Evolutionary conservation across 2,329 filamentous ascomycete genomes (phyloP), one percentile per base, ranked within the genome.

Genomic region (Podosphaera fusca): DNA sequence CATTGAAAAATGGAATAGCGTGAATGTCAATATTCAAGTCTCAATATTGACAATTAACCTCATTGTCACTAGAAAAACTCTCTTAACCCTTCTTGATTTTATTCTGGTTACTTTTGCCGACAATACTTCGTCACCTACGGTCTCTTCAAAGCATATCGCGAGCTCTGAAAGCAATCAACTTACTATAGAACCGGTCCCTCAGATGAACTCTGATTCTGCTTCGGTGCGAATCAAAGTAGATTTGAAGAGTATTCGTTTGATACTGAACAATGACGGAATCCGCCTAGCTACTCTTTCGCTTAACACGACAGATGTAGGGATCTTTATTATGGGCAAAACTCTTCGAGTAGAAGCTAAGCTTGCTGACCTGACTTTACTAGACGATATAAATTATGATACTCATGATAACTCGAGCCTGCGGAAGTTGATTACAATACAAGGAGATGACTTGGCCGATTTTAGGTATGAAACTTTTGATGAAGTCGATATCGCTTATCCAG

Each of bases 181-280:
- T 29, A 58, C 21, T n/a, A 30, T 50, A 50, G 21, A 51, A n/a
- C 55, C 49, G 12, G 45, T 47, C 8, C 10, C 56, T 21, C 34
- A 55, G 29, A 56, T 61, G 49, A 63, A 63, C 59, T 45, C 59
- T 5, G 58, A 63, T 45, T 33, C 63, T 34, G 58, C 58, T 59
- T 71, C 81, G 33, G 92, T 98, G 61, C 81, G 88, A 31, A 90
- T 99, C 69, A 94, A 94, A 69, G 83, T 94, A 47, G 84, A 95
- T 60, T 72, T 99, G 60, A 94, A 94, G 71, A 89, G 85, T 72
- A 95, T 99, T 61, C 81, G 87, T 2, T 75, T 98, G 34, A 90
- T 98, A 60, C 74, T 99, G 57, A 99, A 99, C 68, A 96, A 98
- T 61, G 94, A 99, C 67, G 92, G 92, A 0, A 94, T 96, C 58